Base-by-base conservation (phyloP, 257 asterid genomes). In the Gentiana straminea region DNA sequence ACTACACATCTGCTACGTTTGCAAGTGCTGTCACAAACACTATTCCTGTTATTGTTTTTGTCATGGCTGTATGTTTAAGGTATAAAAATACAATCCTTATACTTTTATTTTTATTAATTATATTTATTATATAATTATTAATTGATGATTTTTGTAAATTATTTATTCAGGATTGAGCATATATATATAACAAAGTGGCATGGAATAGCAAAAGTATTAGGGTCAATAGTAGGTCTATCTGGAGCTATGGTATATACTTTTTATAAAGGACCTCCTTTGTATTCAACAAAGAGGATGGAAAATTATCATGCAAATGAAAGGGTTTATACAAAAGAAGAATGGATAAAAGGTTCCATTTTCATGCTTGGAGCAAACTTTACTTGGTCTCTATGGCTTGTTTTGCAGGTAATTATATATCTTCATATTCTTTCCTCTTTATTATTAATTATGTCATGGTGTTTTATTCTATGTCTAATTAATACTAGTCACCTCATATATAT, bases 311-410 rank as follows among this genome's bases (percentile, higher is more conserved):
- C 55, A 46, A 41, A 45, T 8, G 57, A 47, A 24, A 73, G 53
- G 15, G 11, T 53, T 35, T 63, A 55, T 52, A 55, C 73, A 8
- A 68, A 61, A 66, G 74, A 70, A 33, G 82, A 82, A 24, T 81
- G 88, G 85, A 70, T 82, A 33, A 84, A 76, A 68, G 94, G 94
- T 36, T 73, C 85, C 43, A 59, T 80, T 46, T 63, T 84, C 65
- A 53, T 79, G 67, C 68, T 84, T 13, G 67, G 67, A 51, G 77
- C 76, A 5, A 75, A 73, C 59, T 8, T 71, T 15, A 38, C 74
- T 13, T 82, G 78, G 75, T 64, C 91, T 55, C 7, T 76, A 3
- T 84, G 91, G 88, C 70, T 84, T 13, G 76, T 72, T 12, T 64
- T 82, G 81, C 94, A 79, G 86, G 94, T 78, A 10, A n/a, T 52